phyloP scores from a whole-genome alignment of 1,139 yeast genomes.

The Geotrichum restrictum region DNA sequence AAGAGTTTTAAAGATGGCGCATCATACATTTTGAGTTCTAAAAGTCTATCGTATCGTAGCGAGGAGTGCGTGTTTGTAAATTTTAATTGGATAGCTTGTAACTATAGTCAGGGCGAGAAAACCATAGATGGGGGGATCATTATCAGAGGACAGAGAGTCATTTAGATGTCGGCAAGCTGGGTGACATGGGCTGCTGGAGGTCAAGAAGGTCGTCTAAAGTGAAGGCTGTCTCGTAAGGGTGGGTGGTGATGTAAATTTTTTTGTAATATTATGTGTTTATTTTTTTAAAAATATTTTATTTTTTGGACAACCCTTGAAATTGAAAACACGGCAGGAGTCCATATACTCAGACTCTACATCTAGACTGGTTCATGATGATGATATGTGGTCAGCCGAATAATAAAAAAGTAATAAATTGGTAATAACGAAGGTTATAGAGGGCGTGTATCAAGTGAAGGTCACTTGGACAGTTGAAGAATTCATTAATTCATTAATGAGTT shows the following conservation, averaged over 20 bases:
- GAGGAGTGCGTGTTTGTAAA: not conserved
- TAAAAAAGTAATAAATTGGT: too few species aligned
- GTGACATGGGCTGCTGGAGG: not conserved
- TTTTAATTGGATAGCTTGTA: not conserved
- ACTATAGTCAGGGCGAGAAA: conserved; percentile 9
- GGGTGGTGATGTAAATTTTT: conserved; percentile 1
- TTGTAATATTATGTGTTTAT: not conserved
- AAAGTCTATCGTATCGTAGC: not conserved
- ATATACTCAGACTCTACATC: not conserved
- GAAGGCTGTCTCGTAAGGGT: conserved; percentile 1
- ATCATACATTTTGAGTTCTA: not conserved
- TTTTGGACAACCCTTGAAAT: not conserved
- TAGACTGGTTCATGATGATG: too few species aligned
- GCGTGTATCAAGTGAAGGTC: too few species aligned
- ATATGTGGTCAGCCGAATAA: too few species aligned
- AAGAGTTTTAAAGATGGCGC: not conserved
- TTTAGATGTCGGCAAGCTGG: conserved; percentile 1
- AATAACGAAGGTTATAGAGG: too few species aligned
- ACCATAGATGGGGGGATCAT: conserved; percentile 3
- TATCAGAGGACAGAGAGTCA: conserved; percentile 1
- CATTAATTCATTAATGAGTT: too few species aligned
- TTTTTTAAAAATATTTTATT: conserved; percentile 1
- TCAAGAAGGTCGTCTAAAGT: not conserved
- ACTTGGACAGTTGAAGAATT: too few species aligned
- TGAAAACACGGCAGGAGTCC: not conserved